A percentile compares a stretch with the other conserved stretches of the same genome.
phyloP scores from a whole-genome alignment of 23 red algal genomes.

The Gracilaria caudata region DNA sequence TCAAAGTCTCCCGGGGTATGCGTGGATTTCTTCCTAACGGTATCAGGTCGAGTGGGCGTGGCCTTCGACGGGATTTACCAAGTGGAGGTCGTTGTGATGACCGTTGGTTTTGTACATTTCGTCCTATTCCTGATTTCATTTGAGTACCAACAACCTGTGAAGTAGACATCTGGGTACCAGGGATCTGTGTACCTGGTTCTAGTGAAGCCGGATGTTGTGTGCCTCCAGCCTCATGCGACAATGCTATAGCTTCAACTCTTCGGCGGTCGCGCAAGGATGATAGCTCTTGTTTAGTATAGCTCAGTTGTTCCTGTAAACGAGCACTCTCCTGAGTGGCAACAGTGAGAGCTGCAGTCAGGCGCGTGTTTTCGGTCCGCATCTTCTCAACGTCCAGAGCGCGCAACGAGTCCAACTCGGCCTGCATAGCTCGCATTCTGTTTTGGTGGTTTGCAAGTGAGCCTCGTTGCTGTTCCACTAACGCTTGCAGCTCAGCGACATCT shows the following conservation, averaged over 20 bases:
- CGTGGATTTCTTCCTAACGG: background rate
- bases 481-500: constrained; percentile 1
- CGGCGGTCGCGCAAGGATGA: constrained; percentile 17
- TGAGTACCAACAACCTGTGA: background rate
- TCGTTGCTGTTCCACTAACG: background rate
- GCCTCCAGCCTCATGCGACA: constrained; percentile 1
- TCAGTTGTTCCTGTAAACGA: constrained; percentile 19
- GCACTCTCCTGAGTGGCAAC: constrained; percentile 7
- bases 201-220: background rate
- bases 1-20: background rate
- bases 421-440: constrained; percentile 18
- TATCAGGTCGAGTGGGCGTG: background rate
- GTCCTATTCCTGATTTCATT: background rate
- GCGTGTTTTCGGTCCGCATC: constrained; percentile 3
- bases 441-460: constrained; percentile 27
- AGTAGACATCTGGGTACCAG: background rate
- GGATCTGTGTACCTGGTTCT: constrained; percentile 7
- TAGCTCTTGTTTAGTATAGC: constrained; percentile 15
- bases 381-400: constrained; percentile 35
- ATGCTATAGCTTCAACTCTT: background rate
- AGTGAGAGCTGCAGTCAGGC: constrained; percentile 3
- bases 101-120: background rate
- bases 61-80: background rate
- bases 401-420: constrained; percentile 17
- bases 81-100: background rate